Base-by-base conservation (phyloP, 1,139 yeast species). In the Suhomyces bribrorum region DNA sequence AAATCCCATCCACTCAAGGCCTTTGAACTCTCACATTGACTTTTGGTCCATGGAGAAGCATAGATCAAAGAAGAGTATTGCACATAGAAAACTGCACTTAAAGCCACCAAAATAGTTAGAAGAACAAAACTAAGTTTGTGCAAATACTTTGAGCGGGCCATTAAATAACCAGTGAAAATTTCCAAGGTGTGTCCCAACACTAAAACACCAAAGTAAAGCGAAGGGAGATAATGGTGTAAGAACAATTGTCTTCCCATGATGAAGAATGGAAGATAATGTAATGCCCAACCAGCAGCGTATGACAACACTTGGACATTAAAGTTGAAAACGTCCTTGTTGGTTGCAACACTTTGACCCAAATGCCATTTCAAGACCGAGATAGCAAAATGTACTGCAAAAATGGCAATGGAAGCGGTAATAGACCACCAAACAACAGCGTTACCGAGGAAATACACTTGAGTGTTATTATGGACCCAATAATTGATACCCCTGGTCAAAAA, bases 171-270 rank as follows among this genome's bases (percentile, higher is more conserved):
- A 31, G 79, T 75, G 36, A 85, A 46, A 39, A 88, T 69, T 57
- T 92, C 96, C 51, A 89, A 75, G 43, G 79, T 72, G 59, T 89
- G 96, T 18, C 94, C 92, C 44, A 92, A 67, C 0, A 90, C 89
- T 49, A 92, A 73, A 40, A 90, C 74, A 31, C 92, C 95, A 63
- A 92, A 90, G 67, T 89, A 92, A 36, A 86, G 79, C 4, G 96
- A 85, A 39, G 96, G 96, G 50, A 92, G 70, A 61, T 92, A 90
- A 62, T 90, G 97, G 61, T 90, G 97, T 54, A 92, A 71, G 70
- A 90, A 90, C 63, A 92, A 69, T 66, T 89, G 97, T 64, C 97
- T 83, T 20, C 85, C 92, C 97, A 90, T 90, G 46, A 92, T 70
- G 71, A 79, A 90, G 41, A 92, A 90, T 45, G 98, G 98, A 52